phyloP scores from a whole-genome alignment of 768 basidiomycete genomes.

The Pisolithus orientalis region DNA sequence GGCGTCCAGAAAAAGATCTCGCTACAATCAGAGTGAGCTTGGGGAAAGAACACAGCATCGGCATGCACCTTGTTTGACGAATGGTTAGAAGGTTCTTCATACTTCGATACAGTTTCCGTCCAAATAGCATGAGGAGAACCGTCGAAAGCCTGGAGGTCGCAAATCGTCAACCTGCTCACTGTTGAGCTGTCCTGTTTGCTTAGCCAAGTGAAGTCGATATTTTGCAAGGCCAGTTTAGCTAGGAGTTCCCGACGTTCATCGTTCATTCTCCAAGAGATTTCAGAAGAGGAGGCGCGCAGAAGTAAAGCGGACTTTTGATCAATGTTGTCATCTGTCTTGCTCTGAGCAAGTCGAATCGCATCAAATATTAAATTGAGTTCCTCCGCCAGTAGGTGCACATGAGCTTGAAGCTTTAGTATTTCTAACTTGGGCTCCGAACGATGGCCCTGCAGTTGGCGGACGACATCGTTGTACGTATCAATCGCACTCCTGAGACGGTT shows the following conservation, averaged over 20 bases:
- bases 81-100: constrained; percentile 63
- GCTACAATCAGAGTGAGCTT: constrained; percentile 30
- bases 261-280: constrained; percentile 91
- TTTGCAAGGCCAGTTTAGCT: constrained; percentile 78
- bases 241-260: constrained; percentile 65
- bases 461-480: constrained; percentile 42
- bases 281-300: constrained; percentile 73
- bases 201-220: constrained; percentile 76
- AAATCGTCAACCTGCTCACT: constrained; percentile 66
- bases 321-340: constrained; percentile 56
- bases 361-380: constrained; percentile 84
- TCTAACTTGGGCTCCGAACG: constrained; percentile 43
- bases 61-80: constrained; percentile 58
- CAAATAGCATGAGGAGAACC: constrained; percentile 76
- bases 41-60: neutral
- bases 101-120: constrained; percentile 82
- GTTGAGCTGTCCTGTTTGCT: constrained; percentile 85
- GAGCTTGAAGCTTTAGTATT: constrained; percentile 61
- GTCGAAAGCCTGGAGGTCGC: constrained; percentile 81
- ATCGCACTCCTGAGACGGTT: constrained; percentile 58
- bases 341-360: constrained; percentile 77
- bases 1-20: constrained; percentile 66
- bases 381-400: constrained; percentile 66
- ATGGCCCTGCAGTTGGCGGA: constrained; percentile 25
- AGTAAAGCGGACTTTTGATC: constrained; percentile 78